phyloP scores from a whole-genome alignment of 352 stramenopile species.

The Phytophthora quininea region DNA sequence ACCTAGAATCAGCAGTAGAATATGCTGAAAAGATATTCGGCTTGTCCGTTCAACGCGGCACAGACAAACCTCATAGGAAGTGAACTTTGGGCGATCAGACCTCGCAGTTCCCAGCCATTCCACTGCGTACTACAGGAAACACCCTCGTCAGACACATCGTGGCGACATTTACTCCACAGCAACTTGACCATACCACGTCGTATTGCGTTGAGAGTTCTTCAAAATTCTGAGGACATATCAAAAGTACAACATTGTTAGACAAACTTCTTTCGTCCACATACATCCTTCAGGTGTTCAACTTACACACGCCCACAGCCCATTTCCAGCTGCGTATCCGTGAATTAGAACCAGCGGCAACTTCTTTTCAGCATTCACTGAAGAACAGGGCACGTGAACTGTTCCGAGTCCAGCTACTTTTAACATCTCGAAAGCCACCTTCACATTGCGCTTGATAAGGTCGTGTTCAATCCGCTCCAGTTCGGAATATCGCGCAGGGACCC shows the following conservation, averaged over 20 bases:
- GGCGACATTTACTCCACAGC: not conserved
- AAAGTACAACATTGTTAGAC: not conserved
- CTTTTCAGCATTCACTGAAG: constrained; percentile 9
- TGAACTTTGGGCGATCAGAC: constrained; percentile 64
- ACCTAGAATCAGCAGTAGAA: constrained; percentile 31
- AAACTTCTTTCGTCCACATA: no score
- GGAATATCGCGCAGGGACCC: constrained; percentile 54
- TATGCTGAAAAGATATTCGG: no score
- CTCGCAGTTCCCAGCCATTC: constrained; percentile 73
- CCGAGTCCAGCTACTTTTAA: constrained; percentile 64
- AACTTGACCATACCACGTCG: constrained; percentile 43
- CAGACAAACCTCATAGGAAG: constrained; percentile 52
- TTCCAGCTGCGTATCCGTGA: constrained; percentile 68
- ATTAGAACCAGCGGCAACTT: constrained; percentile 56
- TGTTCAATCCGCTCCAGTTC: constrained; percentile 57
- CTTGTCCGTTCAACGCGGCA: not conserved
- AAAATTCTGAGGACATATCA: constrained; percentile 48
- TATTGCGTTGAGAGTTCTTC: constrained; percentile 61
- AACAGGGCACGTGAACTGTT: constrained; percentile 65
- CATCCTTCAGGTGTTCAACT: constrained; percentile 19
- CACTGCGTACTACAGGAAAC: constrained; percentile 55
- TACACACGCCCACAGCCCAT: constrained; percentile 73
- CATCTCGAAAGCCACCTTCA: constrained; percentile 48
- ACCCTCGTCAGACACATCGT: not conserved
- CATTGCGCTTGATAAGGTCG: constrained; percentile 47